These are phyloP conservation scores for Sphaerobolus stellatus DNA, from an alignment of 1,284 basidiomycete species.

Conservation along the genomic window DNA sequence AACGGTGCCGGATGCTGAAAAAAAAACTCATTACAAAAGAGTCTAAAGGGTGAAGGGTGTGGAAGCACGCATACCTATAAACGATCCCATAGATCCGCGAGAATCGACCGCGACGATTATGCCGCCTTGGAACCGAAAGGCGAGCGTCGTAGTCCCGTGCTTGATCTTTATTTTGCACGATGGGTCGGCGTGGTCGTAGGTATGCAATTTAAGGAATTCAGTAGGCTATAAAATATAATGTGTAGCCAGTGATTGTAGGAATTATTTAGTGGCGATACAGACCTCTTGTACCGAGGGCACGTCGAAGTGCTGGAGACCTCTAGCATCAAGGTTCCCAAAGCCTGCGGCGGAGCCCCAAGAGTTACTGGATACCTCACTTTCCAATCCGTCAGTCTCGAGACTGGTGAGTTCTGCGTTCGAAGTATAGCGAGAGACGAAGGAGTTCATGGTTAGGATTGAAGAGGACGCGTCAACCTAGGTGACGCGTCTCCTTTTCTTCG, in stretches of 20 bases:
- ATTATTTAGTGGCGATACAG: slow-evolving; percentile 32
- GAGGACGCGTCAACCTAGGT: no score
- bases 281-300: slow-evolving; percentile 75
- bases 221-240: slow-evolving; percentile 65
- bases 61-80: slow-evolving; percentile 69
- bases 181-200: slow-evolving; percentile 91
- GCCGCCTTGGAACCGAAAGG: slow-evolving; percentile 95
- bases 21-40: no score
- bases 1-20: slow-evolving; percentile 88
- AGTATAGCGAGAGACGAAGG: slow-evolving; percentile 67
- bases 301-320: slow-evolving; percentile 68
- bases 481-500: no score
- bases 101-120: slow-evolving; percentile 99
- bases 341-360: slow-evolving; percentile 81
- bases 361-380: slow-evolving; percentile 63
- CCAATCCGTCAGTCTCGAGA: no score
- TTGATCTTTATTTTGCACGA: slow-evolving; percentile 96
- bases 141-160: slow-evolving; percentile 98
- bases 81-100: slow-evolving; percentile 94
- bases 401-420: slow-evolving; percentile 52
- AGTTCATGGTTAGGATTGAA: slow-evolving; percentile 76
- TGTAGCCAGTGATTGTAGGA: slow-evolving; percentile 3
- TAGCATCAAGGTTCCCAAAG: slow-evolving; percentile 60
- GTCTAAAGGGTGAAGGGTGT: no score
- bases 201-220: slow-evolving; percentile 84